Evolutionary conservation across 139 green algal genomes (phyloP), one percentile per base, ranked within the genome.

Genomic region (Edaphochlamys debaryana): DNA sequence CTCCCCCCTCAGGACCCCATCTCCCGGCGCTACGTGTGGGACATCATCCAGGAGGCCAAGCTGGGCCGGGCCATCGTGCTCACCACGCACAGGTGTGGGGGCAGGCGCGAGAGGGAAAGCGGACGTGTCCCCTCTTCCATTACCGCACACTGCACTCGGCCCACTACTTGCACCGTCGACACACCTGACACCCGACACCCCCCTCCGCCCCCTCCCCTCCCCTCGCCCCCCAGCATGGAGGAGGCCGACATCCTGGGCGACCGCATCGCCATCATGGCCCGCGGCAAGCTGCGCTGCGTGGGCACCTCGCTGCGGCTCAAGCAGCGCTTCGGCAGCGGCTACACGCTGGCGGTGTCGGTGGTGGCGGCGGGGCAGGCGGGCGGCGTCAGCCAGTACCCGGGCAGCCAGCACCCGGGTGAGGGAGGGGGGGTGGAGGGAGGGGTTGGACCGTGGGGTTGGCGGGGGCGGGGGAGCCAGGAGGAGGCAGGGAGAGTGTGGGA

Each of bases 221-320:
- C n/a, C n/a, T 22, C 11, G 11, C 45, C 92, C 45, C 45, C 45
- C 45, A 54, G 67, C 66, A 99, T 99, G 97, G 95, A 99, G 91
- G 96, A 98, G 96, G 97, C 97, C 15, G 96, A 99, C 87, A 96
- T 98, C 34, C 91, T 99, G 71, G 95, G 94, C 23, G 94, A 98
- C 91, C 87, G 92, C 45, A 95, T 99, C 69, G 96, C 87, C 64
- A 98, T 99, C 90, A 81, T 99, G 95, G 96, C 95, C 7, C 83
- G 92, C 22, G 96, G 97, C 29, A 80, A 86, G 70, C 89, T 99
- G 78, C 87, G 91, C 41, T 96, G 93, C 76, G 66, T 99, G 25
- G 97, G 96, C 38, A 92, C 87, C 76, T 79, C 85, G 25, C 86
- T 99, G 62, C 90, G 96, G 50, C 94, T 99, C 20, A 99, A 99